These are phyloP conservation scores for Tulasnella sp. DNA, from an alignment of 768 basidiomycete genomes.

Conservation along the genomic window DNA sequence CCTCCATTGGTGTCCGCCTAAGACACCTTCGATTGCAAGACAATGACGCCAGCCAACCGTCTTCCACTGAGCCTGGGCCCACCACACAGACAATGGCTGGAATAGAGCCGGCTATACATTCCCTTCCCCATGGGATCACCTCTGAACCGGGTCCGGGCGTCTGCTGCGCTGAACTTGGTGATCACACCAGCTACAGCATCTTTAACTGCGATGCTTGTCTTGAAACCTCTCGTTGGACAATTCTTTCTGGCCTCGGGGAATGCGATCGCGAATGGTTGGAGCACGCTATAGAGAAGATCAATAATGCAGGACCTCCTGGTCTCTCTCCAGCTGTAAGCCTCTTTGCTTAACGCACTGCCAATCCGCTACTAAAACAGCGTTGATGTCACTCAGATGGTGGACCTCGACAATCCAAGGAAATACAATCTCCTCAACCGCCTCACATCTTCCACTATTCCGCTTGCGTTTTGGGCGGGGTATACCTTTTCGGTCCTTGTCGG, in stretches of 20 bases:
- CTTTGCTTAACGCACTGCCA: neutral
- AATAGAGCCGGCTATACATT: neutral
- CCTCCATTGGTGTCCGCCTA: constrained; percentile 35
- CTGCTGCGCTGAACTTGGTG: neutral
- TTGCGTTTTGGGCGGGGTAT: constrained; percentile 62
- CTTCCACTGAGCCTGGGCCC: neutral
- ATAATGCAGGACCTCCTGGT: neutral
- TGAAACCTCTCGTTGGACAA: constrained; percentile 18
- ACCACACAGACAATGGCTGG: constrained; percentile 25
- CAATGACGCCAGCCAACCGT: constrained; percentile 15
- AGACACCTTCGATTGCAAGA: constrained; percentile 25
- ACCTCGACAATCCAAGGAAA: neutral
- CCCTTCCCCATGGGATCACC: neutral
- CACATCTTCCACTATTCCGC: constrained; percentile 29
- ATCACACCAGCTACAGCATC: neutral
- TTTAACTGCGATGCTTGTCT: constrained; percentile 28
- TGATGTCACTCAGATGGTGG: neutral
- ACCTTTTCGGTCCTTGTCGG: constrained; percentile 43
- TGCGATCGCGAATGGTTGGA: constrained; percentile 16
- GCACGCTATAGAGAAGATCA: constrained; percentile 4
- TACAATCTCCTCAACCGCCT: neutral
- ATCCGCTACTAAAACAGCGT: neutral
- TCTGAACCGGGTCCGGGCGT: neutral
- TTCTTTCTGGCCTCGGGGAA: constrained; percentile 17
- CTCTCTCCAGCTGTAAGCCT: neutral